Conservation (phyloP, 257 asterid species). For the Solanum neorickii region DNA sequence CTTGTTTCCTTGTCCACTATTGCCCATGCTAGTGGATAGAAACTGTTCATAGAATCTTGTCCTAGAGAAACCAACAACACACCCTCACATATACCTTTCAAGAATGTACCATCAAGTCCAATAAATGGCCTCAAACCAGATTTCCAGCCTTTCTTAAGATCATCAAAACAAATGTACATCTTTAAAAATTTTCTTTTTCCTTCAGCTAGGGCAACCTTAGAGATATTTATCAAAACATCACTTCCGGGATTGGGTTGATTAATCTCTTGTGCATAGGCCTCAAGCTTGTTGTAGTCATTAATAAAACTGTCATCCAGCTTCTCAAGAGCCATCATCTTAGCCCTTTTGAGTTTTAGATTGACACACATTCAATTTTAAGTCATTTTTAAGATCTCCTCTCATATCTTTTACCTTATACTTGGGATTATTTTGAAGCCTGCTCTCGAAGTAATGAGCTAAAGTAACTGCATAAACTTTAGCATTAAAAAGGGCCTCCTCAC, state of each 20-base stretch:
- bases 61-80: neutral
- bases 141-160: neutral
- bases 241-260: neutral
- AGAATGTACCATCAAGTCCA: neutral
- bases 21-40: neutral
- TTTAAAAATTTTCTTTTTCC: neutral
- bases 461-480: neutral
- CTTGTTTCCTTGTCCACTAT: neutral
- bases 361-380: neutral
- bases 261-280: neutral
- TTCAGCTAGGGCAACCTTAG: neutral
- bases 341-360: neutral
- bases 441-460: neutral
- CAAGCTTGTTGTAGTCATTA: neutral
- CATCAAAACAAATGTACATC: neutral
- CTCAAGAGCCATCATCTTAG: neutral
- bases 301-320: neutral
- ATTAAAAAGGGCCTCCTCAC: neutral
- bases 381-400: neutral
- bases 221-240: neutral
- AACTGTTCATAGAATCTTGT: neutral
- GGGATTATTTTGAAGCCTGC: too few relatives aligned
- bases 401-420: neutral
- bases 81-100: too few relatives aligned
- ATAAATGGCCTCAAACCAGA: neutral